Evolutionary conservation across 176 grass and related monocot species (phyloP), one percentile per base, ranked within the genome.

Genomic region (Carex myosuroides): DNA sequence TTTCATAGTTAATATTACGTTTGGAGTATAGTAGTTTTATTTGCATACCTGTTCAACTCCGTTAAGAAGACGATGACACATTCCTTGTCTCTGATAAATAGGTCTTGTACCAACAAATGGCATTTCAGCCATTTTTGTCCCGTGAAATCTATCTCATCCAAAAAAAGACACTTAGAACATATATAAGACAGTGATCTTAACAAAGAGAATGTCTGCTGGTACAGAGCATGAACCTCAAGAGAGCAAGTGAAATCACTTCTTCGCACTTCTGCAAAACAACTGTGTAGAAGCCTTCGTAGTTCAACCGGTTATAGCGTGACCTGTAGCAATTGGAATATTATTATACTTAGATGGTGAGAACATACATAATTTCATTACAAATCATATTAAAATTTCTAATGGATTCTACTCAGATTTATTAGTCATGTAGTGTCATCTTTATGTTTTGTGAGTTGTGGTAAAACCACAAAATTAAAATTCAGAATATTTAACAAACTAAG

Each of bases 21-120:
- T 53, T 75, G 14, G 42, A 21, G 53, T 35, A 60, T 53, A 50
- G 6, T 44, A 18, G 82, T 21, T 65, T 58, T 6, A 44, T 32
- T 37, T 72, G 1, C 22, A n/a, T 42, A 97, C 94, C 86, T 97
- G 88, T 64, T 97, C 91, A 8, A 94, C 85, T 17, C 83, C 91
- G n/a, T 90, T 84, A 21, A 94, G 42, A 82, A 94, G 86, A 16
- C 82, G 75, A 61, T 84, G 82, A 84, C 92, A 92, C 91, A 97
- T 94, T 18, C 94, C 94, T 70, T 90, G 90, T 79, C 42, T 97
- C 74, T 85, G 88, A 85, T 97, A 90, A 56, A 70, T 9, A n/a
- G 90, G 90, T 83, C 89, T 85, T 17, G 94, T 94, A 84, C 86
- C 90, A 44, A 91, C 86, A n/a, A 94, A 97, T 39, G 94, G 94